Base-by-base conservation (phyloP, 1,139 yeast species). In the Barnettozyma hawaiiensis region DNA sequence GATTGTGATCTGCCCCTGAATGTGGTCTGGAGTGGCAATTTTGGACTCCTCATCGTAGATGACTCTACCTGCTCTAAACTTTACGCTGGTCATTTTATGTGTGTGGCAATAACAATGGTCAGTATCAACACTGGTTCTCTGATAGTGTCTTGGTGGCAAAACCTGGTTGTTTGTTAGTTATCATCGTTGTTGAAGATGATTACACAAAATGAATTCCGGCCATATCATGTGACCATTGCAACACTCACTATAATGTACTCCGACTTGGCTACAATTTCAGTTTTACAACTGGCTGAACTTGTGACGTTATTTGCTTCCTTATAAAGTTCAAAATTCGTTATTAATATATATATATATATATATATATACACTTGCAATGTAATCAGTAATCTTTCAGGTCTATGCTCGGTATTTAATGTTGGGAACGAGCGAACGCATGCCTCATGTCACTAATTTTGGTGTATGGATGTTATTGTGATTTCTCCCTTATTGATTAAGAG, bases 51-150 rank as follows among this genome's bases (percentile, higher is more conserved):
- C 87, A 57, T 87, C 78, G 61, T 75, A 85, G 27, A 73, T 75
- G 16, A 89, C 95, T 59, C 78, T 76, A 26, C 97, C 97, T 18
- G 97, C 97, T 60, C 86, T 83, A 66, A 90, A 85, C 49, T 71
- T 76, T 45, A 78, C 46, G 1, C 39, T 31, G 1, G 50, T 32
- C 55, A 52, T 52, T 27, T 21, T n/a, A 6, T 26, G 16, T 26
- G 7, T n/a, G 14, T n/a, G 16, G 5, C 2, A 26, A n/a, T n/a
- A 9, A 16, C 29, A 26, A n/a, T 26, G n/a, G 29, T 26, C 10
- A 9, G 16, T 26, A 14, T 26, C 14, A n/a, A 9, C 16, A 16
- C 7, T 15, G 3, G 2, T 26, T 26, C 14, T 3, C 14, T n/a
- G 8, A 7, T 16, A 12, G 7, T 16, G 21, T 18, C 18, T 29